A percentile compares a stretch with the other conserved stretches of the same genome.
Evolutionary conservation across 768 basidiomycete species (phyloP).

Genomic region (Tylopilus rubrobrunneus): DNA sequence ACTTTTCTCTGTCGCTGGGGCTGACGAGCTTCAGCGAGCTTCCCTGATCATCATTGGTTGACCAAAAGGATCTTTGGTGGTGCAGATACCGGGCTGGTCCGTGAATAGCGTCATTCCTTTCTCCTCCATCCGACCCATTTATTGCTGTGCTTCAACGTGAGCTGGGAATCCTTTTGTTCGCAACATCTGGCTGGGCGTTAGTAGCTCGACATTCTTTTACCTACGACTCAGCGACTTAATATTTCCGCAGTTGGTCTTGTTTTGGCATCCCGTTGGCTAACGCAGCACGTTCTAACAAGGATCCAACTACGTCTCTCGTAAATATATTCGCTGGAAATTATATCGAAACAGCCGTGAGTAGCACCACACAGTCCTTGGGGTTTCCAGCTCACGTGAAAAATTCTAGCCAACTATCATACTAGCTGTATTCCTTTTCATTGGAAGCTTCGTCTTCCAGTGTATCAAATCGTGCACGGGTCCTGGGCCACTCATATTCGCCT

Average conservation of each 20-base stretch:
- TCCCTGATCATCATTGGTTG: constrained; percentile 64
- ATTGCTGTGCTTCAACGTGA: constrained; percentile 67
- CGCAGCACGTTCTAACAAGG: constrained; percentile 45
- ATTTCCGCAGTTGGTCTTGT: constrained; percentile 54
- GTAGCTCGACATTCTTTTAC: constrained; percentile 20
- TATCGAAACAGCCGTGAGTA: constrained; percentile 45
- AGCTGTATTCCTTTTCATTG: constrained; percentile 60
- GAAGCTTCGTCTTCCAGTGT: constrained; percentile 53
- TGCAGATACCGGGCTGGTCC: not conserved
- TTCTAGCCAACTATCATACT: constrained; percentile 54
- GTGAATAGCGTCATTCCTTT: constrained; percentile 53
- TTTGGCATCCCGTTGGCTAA: constrained; percentile 62
- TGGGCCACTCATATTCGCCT: constrained; percentile 57
- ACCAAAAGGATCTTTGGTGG: not conserved
- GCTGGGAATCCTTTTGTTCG: constrained; percentile 47
- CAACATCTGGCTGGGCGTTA: constrained; percentile 55
- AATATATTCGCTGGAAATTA: constrained; percentile 50
- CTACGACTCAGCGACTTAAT: not conserved
- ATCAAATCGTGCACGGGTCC: constrained; percentile 58
- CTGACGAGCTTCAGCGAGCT: constrained; percentile 41
- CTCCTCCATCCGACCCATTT: constrained; percentile 67
- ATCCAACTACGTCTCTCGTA: constrained; percentile 34
- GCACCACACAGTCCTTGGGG: not conserved
- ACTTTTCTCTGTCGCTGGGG: not conserved
- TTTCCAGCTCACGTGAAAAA: not conserved